Conservation (phyloP, 192 early-diverging fungal genomes). For the Rhizophagus sp. region DNA sequence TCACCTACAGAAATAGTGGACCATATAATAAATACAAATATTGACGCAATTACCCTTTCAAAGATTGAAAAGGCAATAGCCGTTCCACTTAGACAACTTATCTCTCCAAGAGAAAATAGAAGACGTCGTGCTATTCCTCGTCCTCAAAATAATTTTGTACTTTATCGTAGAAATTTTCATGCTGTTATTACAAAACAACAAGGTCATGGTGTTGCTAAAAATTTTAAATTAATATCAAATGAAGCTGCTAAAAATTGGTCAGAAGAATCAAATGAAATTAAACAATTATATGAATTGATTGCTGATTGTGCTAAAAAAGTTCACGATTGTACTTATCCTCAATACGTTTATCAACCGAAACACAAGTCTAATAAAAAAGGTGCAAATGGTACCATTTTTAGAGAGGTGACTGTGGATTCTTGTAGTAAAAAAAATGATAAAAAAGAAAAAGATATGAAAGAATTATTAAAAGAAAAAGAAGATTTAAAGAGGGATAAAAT, state of each 20-base stretch:
- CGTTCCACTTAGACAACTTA: slow-evolving; percentile 6
- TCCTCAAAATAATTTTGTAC: slow-evolving; percentile 23
- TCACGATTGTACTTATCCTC: slow-evolving; percentile 21
- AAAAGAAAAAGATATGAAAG: neutral
- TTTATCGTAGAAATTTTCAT: slow-evolving; percentile 21
- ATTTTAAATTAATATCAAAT: slow-evolving; percentile 25
- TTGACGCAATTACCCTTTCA: neutral
- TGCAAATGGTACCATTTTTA: slow-evolving; percentile 5
- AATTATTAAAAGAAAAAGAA: neutral
- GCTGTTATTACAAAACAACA: slow-evolving; percentile 16
- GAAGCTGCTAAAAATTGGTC: slow-evolving; percentile 14
- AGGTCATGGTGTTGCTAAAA: slow-evolving; percentile 20
- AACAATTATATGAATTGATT: slow-evolving; percentile 22
- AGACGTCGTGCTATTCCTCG: slow-evolving; percentile 2
- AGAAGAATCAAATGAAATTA: slow-evolving; percentile 16
- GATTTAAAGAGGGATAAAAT: neutral
- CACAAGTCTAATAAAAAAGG: slow-evolving; percentile 20
- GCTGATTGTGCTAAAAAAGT: slow-evolving; percentile 25
- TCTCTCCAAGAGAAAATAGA: slow-evolving; percentile 15
- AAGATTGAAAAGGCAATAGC: slow-evolving; percentile 19
- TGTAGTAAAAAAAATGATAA: neutral
- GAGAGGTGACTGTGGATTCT: slow-evolving; percentile 12
- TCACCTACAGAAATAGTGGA: slow-evolving; percentile 9
- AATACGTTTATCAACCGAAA: slow-evolving; percentile 23
- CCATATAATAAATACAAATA: slow-evolving; percentile 12